phyloP scores from a whole-genome alignment of 257 asterid species.

The Ophiorrhiza pumila region DNA sequence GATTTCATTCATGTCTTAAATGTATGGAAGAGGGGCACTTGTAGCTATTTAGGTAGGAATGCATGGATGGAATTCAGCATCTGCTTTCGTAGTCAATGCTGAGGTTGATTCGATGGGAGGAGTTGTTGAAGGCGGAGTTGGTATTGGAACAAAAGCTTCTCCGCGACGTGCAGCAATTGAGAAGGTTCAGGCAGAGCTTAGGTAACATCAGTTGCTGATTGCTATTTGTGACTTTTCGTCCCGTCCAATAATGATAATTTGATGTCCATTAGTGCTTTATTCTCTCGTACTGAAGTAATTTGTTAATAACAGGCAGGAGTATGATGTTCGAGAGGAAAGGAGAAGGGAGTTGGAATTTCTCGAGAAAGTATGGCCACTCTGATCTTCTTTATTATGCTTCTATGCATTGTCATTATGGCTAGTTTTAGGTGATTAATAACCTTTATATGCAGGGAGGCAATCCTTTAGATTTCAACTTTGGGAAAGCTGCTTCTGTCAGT shows the following conservation, averaged over 20 bases:
- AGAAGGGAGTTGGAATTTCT: conserved; percentile 83
- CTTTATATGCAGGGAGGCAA: conserved; percentile 71
- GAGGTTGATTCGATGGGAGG: conserved; percentile 95
- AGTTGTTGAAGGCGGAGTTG: conserved; percentile 78
- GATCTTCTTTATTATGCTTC: conserved; percentile 21
- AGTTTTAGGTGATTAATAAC: conserved; percentile 24
- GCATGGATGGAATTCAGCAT: conserved; percentile 71
- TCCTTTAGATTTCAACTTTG: conserved; percentile 70
- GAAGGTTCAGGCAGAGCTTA: conserved; percentile 75
- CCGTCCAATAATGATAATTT: conserved; percentile 3
- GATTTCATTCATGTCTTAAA: conserved; percentile 29
- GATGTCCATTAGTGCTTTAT: conserved; percentile 3
- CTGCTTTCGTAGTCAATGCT: conserved; percentile 75
- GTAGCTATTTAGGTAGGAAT: conserved; percentile 48
- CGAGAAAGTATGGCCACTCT: conserved; percentile 62
- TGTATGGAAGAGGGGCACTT: conserved; percentile 40
- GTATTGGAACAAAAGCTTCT: conserved; percentile 62
- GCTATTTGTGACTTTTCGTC: conserved; percentile 14
- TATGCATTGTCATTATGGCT: conserved; percentile 15
- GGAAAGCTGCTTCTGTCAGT: conserved; percentile 56
- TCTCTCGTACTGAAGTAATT: conserved; percentile 15
- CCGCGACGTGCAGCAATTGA: conserved; percentile 57
- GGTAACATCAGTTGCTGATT: conserved; percentile 47
- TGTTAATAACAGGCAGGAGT: conserved; percentile 68
- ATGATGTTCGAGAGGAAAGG: conserved; percentile 65